These are phyloP conservation scores for Wickerhamomyces chambardii DNA, from an alignment of 805 yeast genomes.

Conservation along the genomic window DNA sequence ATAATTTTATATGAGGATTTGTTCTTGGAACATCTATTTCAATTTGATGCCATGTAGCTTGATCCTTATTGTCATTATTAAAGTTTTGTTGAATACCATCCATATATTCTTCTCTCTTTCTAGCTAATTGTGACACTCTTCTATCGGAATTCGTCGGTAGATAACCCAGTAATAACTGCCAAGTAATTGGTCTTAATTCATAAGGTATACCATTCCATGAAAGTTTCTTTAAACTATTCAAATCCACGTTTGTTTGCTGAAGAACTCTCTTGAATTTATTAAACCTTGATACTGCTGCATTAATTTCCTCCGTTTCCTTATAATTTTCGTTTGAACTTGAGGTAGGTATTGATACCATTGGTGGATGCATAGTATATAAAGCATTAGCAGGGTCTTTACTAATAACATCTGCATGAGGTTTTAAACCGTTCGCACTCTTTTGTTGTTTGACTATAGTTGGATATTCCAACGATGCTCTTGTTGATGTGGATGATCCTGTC, in stretches of 20 bases:
- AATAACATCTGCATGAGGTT: conserved; percentile 12
- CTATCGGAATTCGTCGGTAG: conserved; percentile 79
- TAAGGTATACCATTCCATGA: conserved; percentile 95
- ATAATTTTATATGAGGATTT: conserved; percentile 73
- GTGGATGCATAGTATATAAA: conserved; percentile 32
- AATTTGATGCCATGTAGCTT: conserved; percentile 89
- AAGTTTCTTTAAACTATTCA: conserved; percentile 62
- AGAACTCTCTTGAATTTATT: conserved; percentile 59
- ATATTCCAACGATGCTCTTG: conserved; percentile 11
- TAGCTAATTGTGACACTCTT: conserved; percentile 54
- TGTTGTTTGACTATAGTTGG: conserved; percentile 22
- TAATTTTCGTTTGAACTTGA: conserved; percentile 25
- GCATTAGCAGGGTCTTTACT: conserved; percentile 22
- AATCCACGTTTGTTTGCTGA: conserved; percentile 42
- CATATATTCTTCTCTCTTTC: conserved; percentile 79
- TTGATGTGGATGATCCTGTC: conserved; percentile 10
- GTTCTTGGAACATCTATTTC: conserved; percentile 93
- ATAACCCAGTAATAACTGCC: conserved; percentile 90
- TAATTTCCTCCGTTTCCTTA: conserved; percentile 44
- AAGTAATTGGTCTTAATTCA: conserved; percentile 69
- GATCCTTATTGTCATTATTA: conserved; percentile 49
- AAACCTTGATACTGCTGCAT: conserved; percentile 53
- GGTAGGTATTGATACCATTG: conserved; percentile 27
- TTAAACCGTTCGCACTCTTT: conserved; percentile 26
- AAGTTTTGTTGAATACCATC: conserved; percentile 69